A percentile compares a stretch with the other conserved stretches of the same genome.
These are phyloP conservation scores for Eucalyptus erythrocorys DNA, from an alignment of 345 rosid species.

Conservation along the genomic window DNA sequence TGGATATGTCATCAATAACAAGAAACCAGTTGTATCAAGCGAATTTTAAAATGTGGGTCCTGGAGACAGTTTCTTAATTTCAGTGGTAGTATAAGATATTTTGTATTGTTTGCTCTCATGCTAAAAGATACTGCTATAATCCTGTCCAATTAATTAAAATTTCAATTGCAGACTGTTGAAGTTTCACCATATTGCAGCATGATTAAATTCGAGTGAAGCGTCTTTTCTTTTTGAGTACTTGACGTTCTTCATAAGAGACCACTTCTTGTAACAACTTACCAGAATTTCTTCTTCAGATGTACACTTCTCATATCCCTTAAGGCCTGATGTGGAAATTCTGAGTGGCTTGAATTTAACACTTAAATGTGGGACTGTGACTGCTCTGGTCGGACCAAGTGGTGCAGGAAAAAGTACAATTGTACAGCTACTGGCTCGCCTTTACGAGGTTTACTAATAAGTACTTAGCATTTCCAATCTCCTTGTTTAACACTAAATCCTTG, in stretches of 20 bases:
- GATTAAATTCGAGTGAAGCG: background rate
- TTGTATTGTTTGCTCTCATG: background rate
- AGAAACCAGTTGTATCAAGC: background rate
- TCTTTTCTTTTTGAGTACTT: background rate
- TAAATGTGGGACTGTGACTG: slow-evolving; percentile 77
- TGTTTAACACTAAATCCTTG: background rate
- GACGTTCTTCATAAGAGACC: background rate
- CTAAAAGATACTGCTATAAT: background rate
- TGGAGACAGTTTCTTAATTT: background rate
- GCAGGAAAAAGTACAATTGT: slow-evolving; percentile 96
- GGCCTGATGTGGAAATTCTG: slow-evolving; percentile 72
- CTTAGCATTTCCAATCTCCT: background rate
- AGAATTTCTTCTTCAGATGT: slow-evolving; percentile 46
- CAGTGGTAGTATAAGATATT: background rate
- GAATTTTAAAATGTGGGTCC: background rate
- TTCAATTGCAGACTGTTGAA: background rate
- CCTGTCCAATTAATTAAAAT: background rate
- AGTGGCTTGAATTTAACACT: slow-evolving; percentile 60
- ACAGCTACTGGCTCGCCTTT: slow-evolving; percentile 89
- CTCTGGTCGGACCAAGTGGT: slow-evolving; percentile 94
- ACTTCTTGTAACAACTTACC: background rate
- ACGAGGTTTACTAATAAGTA: slow-evolving; percentile 42
- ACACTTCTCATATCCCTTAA: slow-evolving; percentile 78
- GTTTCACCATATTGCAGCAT: background rate
- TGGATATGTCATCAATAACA: background rate